Percentiles rank a stretch among this genome's conserved stretches.
Conservation (phyloP, 2,329 filamentous ascomycete species). For the Epichloe uncinata region DNA sequence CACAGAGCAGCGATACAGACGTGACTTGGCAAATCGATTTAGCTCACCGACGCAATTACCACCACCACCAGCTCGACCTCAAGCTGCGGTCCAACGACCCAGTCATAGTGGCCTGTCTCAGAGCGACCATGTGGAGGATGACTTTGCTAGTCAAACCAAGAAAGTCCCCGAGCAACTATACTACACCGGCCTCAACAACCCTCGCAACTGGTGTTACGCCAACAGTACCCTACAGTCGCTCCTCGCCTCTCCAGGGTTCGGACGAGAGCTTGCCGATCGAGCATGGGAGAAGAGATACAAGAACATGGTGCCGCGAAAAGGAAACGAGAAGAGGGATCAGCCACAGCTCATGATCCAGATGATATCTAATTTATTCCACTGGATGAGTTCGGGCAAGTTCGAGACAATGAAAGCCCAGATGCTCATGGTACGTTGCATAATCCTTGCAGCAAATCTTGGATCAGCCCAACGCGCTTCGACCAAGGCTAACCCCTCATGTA, state of each 20-base stretch:
- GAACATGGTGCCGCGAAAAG: constrained; percentile 44
- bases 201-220: constrained; percentile 78
- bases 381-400: constrained; percentile 40
- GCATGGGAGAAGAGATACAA: constrained; percentile 51
- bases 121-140: constrained; percentile 21
- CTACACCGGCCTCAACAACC: constrained; percentile 60
- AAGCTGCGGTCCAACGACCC: constrained; percentile 51
- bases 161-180: constrained; percentile 29
- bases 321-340: constrained; percentile 36
- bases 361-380: constrained; percentile 44
- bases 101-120: constrained; percentile 67
- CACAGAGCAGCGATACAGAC: constrained; percentile 13
- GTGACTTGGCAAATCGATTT: constrained; percentile 20
- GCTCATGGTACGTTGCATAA: constrained; percentile 37
- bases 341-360: constrained; percentile 48
- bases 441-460: background rate
- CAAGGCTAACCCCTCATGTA: background rate
- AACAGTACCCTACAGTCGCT: constrained; percentile 82
- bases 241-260: constrained; percentile 58
- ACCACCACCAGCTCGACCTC: constrained; percentile 50
- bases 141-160: constrained; percentile 23
- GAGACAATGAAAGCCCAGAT: constrained; percentile 38
- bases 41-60: constrained; percentile 35
- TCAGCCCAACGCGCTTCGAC: background rate
- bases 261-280: constrained; percentile 45